Conservation (phyloP, 2,329 filamentous ascomycete genomes). For the Aspergillus sp. region DNA sequence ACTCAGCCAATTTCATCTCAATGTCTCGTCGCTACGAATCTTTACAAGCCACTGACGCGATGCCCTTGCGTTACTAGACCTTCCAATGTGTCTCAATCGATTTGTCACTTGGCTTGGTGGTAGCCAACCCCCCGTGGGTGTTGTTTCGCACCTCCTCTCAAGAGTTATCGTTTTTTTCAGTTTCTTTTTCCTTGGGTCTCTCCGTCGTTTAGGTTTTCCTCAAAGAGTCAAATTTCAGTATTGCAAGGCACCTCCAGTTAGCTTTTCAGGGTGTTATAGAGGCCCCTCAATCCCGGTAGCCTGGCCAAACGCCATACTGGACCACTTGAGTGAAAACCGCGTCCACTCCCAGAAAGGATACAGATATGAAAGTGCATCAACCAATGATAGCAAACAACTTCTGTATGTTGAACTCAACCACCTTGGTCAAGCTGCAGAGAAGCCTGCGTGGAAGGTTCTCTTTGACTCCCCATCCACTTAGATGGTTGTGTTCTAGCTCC, state of each 20-base stretch:
- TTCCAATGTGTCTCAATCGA: constrained; percentile 5
- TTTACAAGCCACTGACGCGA: background rate
- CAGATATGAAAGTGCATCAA: background rate
- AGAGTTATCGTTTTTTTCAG: background rate
- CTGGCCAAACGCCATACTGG: background rate
- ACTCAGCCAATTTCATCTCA: background rate
- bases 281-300: constrained; percentile 6
- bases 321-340: background rate
- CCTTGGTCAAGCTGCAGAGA: constrained; percentile 27
- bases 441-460: constrained; percentile 35
- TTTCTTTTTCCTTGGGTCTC: background rate
- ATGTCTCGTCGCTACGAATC: background rate
- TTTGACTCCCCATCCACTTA: constrained; percentile 15
- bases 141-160: background rate
- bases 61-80: constrained; percentile 11
- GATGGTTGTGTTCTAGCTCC: background rate
- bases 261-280: constrained; percentile 2
- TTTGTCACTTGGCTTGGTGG: background rate
- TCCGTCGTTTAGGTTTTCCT: background rate
- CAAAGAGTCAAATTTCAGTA: background rate
- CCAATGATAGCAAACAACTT: background rate
- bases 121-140: background rate
- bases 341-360: background rate
- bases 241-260: background rate
- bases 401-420: constrained; percentile 1